These are phyloP conservation scores for Lactarius psammicola DNA, from an alignment of 768 basidiomycete genomes.

Conservation along the genomic window DNA sequence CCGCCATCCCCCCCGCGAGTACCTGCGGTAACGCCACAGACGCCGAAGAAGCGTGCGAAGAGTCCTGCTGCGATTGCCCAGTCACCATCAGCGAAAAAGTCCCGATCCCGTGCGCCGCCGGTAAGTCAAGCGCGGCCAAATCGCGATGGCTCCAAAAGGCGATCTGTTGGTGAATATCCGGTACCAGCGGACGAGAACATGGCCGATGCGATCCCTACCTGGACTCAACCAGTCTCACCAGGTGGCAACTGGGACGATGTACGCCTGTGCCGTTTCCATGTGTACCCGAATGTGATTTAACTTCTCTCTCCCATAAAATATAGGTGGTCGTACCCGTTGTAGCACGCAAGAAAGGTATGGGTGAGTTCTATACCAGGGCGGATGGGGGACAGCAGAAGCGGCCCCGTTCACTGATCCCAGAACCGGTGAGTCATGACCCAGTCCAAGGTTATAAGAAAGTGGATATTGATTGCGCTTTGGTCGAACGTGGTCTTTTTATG, in stretches of 20 bases:
- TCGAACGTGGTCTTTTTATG: neutral
- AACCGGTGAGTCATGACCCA: conserved; percentile 51
- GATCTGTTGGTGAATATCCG: conserved; percentile 69
- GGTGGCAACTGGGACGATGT: conserved; percentile 87
- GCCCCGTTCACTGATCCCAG: conserved; percentile 40
- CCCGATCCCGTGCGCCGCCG: conserved; percentile 43
- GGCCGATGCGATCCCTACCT: conserved; percentile 75
- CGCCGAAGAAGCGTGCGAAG: conserved; percentile 45
- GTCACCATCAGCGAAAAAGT: conserved; percentile 37
- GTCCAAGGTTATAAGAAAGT: too few species aligned
- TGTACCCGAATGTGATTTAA: conserved; percentile 15
- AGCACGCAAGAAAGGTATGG: conserved; percentile 76
- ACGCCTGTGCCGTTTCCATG: conserved; percentile 33
- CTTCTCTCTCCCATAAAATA: neutral
- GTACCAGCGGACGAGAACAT: conserved; percentile 55
- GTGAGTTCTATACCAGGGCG: conserved; percentile 64
- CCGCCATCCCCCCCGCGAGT: conserved; percentile 22
- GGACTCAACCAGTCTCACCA: conserved; percentile 70
- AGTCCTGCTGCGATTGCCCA: conserved; percentile 45
- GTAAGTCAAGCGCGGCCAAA: conserved; percentile 33
- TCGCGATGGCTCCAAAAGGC: conserved; percentile 47
- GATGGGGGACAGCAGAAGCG: conserved; percentile 62
- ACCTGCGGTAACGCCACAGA: conserved; percentile 25
- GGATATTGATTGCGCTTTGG: neutral
- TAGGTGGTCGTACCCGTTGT: conserved; percentile 81